These are phyloP conservation scores for Colletotrichum liriopes DNA, from an alignment of 2,329 filamentous ascomycete genomes.

Conservation along the genomic window DNA sequence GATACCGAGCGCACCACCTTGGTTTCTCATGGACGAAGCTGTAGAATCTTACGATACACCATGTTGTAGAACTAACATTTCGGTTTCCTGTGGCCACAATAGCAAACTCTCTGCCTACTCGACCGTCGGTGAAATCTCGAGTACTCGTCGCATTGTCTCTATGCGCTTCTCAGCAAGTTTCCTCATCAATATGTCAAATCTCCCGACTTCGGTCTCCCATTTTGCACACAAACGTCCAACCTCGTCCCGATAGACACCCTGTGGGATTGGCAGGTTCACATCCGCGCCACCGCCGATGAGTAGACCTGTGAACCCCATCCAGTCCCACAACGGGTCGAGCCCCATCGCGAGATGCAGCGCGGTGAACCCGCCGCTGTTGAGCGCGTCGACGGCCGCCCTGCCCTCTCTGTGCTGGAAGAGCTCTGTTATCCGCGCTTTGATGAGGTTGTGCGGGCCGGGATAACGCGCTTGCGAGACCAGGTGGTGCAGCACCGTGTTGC, in stretches of 20 bases:
- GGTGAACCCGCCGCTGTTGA: not conserved
- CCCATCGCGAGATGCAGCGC: no score
- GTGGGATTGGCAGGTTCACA: no score
- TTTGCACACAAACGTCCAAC: no score
- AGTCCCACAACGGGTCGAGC: no score
- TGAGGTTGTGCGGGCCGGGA: not conserved
- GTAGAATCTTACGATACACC: not conserved
- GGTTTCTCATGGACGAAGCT: not conserved
- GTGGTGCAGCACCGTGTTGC: not conserved
- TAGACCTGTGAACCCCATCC: no score
- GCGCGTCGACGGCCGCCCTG: not conserved
- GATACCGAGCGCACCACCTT: conserved; percentile 1
- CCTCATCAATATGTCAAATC: not conserved
- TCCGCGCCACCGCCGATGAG: no score
- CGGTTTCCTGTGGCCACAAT: not conserved
- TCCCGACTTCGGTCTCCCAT: no score
- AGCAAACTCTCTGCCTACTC: not conserved
- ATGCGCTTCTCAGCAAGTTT: not conserved
- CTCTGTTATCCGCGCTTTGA: not conserved
- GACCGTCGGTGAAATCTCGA: not conserved
- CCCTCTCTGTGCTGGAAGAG: not conserved
- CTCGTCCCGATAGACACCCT: no score
- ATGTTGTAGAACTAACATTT: not conserved
- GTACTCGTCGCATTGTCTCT: not conserved
- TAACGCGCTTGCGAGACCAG: not conserved